These are phyloP conservation scores for Haplosporangium sp. DNA, from an alignment of 371 early-diverging fungal species.

Conservation along the genomic window DNA sequence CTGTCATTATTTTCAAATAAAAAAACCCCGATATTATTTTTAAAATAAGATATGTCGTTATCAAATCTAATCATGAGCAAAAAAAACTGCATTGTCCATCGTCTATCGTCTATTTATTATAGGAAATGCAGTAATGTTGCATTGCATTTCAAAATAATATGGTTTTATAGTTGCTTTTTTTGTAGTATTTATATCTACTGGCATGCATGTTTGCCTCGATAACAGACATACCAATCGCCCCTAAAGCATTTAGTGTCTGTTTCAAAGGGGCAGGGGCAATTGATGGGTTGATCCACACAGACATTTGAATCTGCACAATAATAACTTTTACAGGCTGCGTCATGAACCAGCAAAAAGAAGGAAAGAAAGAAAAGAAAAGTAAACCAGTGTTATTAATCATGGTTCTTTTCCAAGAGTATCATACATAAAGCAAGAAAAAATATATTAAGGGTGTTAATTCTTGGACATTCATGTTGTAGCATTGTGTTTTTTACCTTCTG, in stretches of 20 bases:
- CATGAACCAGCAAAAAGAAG: not conserved
- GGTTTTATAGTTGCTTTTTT: too few species aligned
- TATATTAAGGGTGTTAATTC: too few species aligned
- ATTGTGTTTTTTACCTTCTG: constrained; percentile 7
- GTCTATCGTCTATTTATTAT: too few species aligned
- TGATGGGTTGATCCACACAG: constrained; percentile 36
- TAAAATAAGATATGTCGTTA: too few species aligned
- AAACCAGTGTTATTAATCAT: not conserved
- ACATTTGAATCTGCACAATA: constrained; percentile 28
- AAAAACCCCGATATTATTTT: not conserved
- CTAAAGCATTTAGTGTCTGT: constrained; percentile 37
- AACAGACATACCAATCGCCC: constrained; percentile 50
- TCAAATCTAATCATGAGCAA: not conserved
- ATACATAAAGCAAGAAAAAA: too few species aligned
- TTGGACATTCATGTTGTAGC: not conserved
- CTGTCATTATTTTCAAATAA: constrained; percentile 2
- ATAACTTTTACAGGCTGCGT: constrained; percentile 18
- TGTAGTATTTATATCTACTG: not conserved
- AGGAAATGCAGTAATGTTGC: too few species aligned
- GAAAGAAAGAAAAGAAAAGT: not conserved
- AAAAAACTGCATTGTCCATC: too few species aligned
- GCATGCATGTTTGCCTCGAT: constrained; percentile 26
- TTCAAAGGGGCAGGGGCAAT: constrained; percentile 38
- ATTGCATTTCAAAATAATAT: too few species aligned
- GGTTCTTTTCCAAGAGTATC: too few species aligned